Base-by-base conservation (phyloP, 805 yeast species). In the Ogataea chonburiensis region DNA sequence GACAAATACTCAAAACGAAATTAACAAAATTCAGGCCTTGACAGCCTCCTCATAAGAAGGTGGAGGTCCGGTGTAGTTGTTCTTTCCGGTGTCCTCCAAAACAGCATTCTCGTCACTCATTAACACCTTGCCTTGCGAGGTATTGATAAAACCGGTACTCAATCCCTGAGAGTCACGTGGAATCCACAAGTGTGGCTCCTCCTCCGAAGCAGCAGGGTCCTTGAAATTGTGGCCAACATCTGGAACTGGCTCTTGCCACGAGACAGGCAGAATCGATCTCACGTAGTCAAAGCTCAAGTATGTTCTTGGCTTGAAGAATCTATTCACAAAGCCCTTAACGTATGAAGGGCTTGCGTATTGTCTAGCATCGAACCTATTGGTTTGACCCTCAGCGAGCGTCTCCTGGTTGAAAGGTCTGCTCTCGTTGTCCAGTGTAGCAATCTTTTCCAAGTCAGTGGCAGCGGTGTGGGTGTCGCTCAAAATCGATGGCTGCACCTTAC, bases 151-250 rank as follows among this genome's bases (percentile, higher is more conserved):
- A 39, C 71, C 68, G 32, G 71, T 71, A 12, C 85, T 72, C 36
- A 85, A 67, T 5, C 93, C 91, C 66, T 78, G 61, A 5, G 72
- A 64, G 58, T 85, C 94, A 47, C 66, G 72, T 27, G 83, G 77
- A 43, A 83, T 65, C 94, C 94, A 85, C 32, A 82, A 65, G 38
- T 72, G 71, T 19, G 87, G 86, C 42, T 66, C 77, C 6, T 63
- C 70, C 20, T 68, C 79, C n/a, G 55, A 60, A 24, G 77, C 71
- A 25, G 74, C 72, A 16, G 86, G 86, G 50, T 77, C 74, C 23
- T 69, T 65, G 49, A 76, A 81, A 14, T 24, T 31, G 28, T 33
- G 36, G 12, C 24, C 43, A 9, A 22, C 18, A 2, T 36, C 41
- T 5, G 20, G 13, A 17, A 40, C 37, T 12, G 55, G 48, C 12